Evolutionary conservation across 805 yeast species (phyloP).

Genomic region (Saccharomycopsis sp.): DNA sequence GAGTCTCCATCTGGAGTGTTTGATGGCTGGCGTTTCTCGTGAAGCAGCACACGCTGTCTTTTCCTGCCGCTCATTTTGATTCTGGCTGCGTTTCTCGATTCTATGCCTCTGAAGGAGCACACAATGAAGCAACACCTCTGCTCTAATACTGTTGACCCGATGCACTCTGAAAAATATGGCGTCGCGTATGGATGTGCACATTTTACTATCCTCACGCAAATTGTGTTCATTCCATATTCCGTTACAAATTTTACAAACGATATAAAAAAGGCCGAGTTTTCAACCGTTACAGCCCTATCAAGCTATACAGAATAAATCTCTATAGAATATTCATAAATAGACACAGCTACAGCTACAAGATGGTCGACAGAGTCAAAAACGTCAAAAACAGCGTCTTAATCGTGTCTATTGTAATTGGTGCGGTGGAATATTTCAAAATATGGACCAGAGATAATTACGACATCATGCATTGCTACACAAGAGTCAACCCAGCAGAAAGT

Average conservation of each 20-base stretch:
- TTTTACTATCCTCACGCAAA: neutral
- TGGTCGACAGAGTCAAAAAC: slow-evolving; percentile 19
- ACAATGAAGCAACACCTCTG: too few relatives aligned
- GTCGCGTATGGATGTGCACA: neutral
- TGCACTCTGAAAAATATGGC: too few relatives aligned
- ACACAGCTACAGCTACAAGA: neutral
- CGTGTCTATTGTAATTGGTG: slow-evolving; percentile 13
- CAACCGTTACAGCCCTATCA: too few relatives aligned
- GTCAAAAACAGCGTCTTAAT: slow-evolving; percentile 12
- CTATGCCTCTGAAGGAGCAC: neutral
- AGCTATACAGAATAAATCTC: too few relatives aligned
- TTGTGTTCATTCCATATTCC: neutral
- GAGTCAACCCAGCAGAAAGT: slow-evolving; percentile 8
- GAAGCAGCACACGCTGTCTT: neutral
- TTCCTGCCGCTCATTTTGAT: neutral
- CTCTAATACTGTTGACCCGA: too few relatives aligned
- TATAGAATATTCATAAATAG: too few relatives aligned
- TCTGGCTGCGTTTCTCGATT: neutral
- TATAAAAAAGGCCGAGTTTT: neutral
- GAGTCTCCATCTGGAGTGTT: neutral
- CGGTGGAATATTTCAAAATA: slow-evolving; percentile 21
- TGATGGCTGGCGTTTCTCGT: neutral
- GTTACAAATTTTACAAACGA: neutral
- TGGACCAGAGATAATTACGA: slow-evolving; percentile 21
- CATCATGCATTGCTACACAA: slow-evolving; percentile 21